These are phyloP conservation scores for Stagonosporopsis vannaccii DNA, from an alignment of 2,329 filamentous ascomycete genomes.

Conservation along the genomic window DNA sequence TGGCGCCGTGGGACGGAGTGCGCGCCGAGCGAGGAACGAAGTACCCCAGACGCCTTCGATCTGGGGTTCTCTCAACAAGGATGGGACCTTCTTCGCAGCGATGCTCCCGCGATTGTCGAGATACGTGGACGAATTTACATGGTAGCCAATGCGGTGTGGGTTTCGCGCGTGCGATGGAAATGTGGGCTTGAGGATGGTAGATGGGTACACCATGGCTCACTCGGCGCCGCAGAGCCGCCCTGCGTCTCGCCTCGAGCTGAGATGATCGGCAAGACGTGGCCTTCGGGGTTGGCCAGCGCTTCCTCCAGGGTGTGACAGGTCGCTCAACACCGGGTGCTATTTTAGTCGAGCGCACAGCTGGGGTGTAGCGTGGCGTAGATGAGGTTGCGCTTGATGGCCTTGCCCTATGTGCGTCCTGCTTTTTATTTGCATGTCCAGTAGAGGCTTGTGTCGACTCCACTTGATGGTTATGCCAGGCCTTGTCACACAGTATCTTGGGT, in stretches of 20 bases:
- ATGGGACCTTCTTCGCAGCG: not conserved
- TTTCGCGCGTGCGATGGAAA: not conserved
- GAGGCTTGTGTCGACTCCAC: not conserved
- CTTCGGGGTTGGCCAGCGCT: not conserved
- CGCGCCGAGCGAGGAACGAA: not conserved
- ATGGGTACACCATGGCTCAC: slow-evolving; percentile 2
- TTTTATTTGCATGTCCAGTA: not conserved
- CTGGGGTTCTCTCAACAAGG: not conserved
- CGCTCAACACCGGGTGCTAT: slow-evolving; percentile 1
- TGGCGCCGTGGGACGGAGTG: not conserved
- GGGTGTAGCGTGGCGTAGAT: not conserved
- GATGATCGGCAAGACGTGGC: not conserved
- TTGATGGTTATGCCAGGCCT: not conserved
- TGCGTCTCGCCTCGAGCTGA: slow-evolving; percentile 7
- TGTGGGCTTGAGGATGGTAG: not conserved
- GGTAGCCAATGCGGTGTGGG: not conserved
- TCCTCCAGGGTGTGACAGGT: not conserved
- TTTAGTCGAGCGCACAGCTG: not conserved
- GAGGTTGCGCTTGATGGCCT: not conserved
- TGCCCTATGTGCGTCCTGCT: not conserved
- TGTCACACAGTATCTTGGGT: not conserved
- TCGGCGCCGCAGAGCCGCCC: not conserved
- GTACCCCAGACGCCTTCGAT: slow-evolving; percentile 7
- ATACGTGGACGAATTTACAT: not conserved
- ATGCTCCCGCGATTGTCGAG: not conserved